Evolutionary conservation across 352 stramenopile genomes (phyloP), one percentile per base, ranked within the genome.

Genomic region (Aphanomyces invadans): DNA sequence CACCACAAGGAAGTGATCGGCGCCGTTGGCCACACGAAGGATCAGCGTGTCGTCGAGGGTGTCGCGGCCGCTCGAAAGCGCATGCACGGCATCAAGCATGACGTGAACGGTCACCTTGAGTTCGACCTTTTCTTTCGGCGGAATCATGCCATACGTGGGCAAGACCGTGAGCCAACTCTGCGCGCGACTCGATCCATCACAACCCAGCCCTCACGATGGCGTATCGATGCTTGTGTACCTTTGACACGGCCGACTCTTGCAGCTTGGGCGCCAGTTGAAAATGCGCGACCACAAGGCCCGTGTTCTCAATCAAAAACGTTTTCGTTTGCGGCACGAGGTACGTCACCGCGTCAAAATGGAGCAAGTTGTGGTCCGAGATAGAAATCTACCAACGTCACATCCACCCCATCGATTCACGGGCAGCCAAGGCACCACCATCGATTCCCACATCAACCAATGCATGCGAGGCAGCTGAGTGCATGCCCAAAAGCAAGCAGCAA

Each of bases 41-140:
- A 99, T 97, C 69, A 99, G 84, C 4, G 97, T 97, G 68, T 99
- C 97, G 46, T 98, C 92, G 11, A 99, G 73, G 0, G 77, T 89
- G 73, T 99, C 95, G 49, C 83, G 71, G 29, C 87, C 90, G 26
- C 79, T 87, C 56, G 97, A 97, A 10, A 99, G 73, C 0, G 75
- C 68, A 64, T 96, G 88, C 0, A 95, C 92, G 4, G 92, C 95
- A 1, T 76, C 69, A 60, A 92, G 91, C 59, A 97, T 80, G 9
- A 99, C 89, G 11, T 85, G 86, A 29, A 95, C 86, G 2, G 85
- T 96, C 51, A 98, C 88, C 39, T 88, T 83, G 70, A 99, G 89
- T n/a, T 85, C 85, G 46, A 91, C 77, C 19, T 79, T 81, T 25
- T 93, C 79, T 28, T 79, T 76, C 0, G 86, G 87, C 17, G 82